Evolutionary conservation across 257 asterid species (phyloP).

Genomic region (Apocynum venetum): DNA sequence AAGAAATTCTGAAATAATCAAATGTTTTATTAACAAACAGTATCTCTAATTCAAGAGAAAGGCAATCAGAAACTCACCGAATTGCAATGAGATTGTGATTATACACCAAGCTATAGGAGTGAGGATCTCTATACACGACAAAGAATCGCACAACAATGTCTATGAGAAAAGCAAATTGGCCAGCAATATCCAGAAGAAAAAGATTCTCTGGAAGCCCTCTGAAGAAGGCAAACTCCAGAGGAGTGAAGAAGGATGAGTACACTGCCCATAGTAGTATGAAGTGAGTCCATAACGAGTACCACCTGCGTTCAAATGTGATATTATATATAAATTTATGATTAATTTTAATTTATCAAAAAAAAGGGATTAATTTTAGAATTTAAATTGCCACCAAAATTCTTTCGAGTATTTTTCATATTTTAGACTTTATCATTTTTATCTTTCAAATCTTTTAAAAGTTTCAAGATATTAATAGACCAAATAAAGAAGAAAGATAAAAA

Average conservation of each 20-base stretch:
- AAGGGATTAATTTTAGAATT: too few species aligned
- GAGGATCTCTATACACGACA: constrained; percentile 52
- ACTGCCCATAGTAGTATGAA: constrained; percentile 72
- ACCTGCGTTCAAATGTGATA: constrained; percentile 35
- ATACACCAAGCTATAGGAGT: constrained; percentile 45
- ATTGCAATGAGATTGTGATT: constrained; percentile 49
- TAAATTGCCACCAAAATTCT: too few species aligned
- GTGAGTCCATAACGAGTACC: constrained; percentile 54
- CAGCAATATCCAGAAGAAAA: constrained; percentile 64
- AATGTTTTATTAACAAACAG: too few species aligned
- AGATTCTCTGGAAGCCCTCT: constrained; percentile 63
- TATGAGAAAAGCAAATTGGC: constrained; percentile 60
- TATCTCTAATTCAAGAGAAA: not conserved
- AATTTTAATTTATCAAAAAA: too few species aligned
- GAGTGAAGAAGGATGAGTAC: constrained; percentile 78
- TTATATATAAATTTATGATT: too few species aligned
- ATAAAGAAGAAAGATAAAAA: too few species aligned
- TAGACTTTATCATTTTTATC: too few species aligned
- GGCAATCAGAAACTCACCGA: constrained; percentile 30
- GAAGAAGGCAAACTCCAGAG: constrained; percentile 73
- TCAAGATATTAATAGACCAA: too few species aligned
- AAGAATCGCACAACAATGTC: constrained; percentile 59
- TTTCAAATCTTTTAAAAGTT: too few species aligned
- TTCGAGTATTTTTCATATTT: too few species aligned
- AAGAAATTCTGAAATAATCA: too few species aligned